Evolutionary conservation across 495 filamentous ascomycete genomes (phyloP).

Genomic region (Podospora tetraspora): DNA sequence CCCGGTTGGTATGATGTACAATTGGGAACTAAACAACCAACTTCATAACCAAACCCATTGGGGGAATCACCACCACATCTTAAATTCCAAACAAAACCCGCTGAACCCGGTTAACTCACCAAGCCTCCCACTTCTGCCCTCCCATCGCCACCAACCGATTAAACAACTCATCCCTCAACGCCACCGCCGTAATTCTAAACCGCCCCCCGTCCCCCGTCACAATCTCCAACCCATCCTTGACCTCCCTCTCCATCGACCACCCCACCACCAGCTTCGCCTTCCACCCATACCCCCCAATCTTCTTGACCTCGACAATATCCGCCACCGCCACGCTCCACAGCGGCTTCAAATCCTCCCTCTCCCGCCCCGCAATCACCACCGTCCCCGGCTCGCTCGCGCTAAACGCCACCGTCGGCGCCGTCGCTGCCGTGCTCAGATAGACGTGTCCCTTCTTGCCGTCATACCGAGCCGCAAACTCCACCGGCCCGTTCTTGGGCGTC

Average conservation of each 20-base stretch:
- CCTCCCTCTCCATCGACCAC: conserved; percentile 69
- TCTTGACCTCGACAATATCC: conserved; percentile 62
- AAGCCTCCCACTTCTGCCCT: conserved; percentile 82
- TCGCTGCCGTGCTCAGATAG: conserved; percentile 58
- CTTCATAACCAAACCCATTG: no score
- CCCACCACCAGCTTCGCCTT: conserved; percentile 83
- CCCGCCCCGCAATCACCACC: conserved; percentile 43
- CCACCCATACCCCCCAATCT: conserved; percentile 83
- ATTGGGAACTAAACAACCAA: no score
- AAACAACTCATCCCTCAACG: conserved; percentile 73
- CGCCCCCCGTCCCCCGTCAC: conserved; percentile 48
- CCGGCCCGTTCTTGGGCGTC: conserved; percentile 52
- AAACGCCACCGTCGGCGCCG: conserved; percentile 57
- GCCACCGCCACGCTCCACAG: conserved; percentile 50
- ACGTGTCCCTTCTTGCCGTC: conserved; percentile 67
- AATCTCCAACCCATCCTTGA: conserved; percentile 74
- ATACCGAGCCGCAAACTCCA: conserved; percentile 69
- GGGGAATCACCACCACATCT: not conserved
- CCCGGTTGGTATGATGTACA: no score
- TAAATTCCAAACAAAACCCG: not conserved
- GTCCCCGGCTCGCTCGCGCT: conserved; percentile 34
- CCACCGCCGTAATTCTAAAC: conserved; percentile 66
- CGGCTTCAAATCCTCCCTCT: conserved; percentile 50
- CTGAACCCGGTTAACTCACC: conserved; percentile 46
- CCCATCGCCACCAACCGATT: conserved; percentile 80